Percentiles rank a stretch among this genome's conserved stretches.
These are phyloP conservation scores for Gynochthodes officinalis DNA, from an alignment of 257 asterid genomes.

Conservation along the genomic window DNA sequence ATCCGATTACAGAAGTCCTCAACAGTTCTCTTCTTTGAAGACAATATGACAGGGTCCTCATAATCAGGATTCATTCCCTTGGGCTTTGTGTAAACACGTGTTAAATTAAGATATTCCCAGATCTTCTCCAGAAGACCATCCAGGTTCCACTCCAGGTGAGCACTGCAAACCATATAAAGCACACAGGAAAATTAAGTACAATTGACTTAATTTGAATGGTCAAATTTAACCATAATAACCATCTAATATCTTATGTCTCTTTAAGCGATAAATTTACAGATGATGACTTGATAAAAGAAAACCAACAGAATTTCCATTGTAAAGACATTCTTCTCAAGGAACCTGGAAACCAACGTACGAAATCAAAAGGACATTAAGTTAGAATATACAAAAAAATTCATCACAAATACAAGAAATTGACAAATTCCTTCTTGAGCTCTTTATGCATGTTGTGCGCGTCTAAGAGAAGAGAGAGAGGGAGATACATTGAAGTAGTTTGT, in stretches of 20 bases:
- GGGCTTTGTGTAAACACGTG: constrained; percentile 98
- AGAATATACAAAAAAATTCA: background rate
- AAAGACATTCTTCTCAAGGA: background rate
- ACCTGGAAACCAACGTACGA: background rate
- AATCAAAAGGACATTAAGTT: background rate
- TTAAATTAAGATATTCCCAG: constrained; percentile 89
- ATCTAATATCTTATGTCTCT: constrained; percentile 3
- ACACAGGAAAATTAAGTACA: constrained; percentile 3
- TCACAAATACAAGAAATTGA: background rate
- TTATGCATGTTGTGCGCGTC: background rate
- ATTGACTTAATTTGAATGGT: background rate
- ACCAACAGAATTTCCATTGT: background rate
- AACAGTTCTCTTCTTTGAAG: constrained; percentile 78
- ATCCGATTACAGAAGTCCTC: constrained; percentile 90
- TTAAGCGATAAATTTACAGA: background rate
- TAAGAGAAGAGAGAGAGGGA: background rate
- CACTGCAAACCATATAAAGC: constrained; percentile 40
- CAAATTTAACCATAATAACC: background rate
- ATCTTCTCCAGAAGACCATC: constrained; percentile 93
- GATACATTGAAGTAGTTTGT: background rate
- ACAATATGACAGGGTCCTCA: constrained; percentile 93
- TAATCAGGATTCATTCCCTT: constrained; percentile 99
- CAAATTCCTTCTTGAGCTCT: background rate
- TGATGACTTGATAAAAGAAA: background rate
- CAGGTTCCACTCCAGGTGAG: constrained; percentile 98